Percentiles rank a stretch among this genome's conserved stretches.
phyloP scores from a whole-genome alignment of 371 early-diverging fungal genomes.

The Rhizopus microsporus region DNA sequence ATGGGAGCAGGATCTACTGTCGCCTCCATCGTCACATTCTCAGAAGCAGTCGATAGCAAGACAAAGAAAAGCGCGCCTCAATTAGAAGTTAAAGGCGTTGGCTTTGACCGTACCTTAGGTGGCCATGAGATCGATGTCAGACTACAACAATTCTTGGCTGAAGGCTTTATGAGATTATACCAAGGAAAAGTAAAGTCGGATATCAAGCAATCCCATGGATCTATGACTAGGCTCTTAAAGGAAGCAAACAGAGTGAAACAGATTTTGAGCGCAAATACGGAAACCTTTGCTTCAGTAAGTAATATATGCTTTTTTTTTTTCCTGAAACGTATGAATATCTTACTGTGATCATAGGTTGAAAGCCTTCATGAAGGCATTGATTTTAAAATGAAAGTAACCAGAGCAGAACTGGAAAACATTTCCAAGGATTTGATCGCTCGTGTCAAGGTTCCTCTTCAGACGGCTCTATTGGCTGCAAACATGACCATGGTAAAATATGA shows the following conservation, averaged over 20 bases:
- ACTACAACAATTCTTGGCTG: slow-evolving; percentile 75
- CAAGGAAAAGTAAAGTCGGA: slow-evolving; percentile 40
- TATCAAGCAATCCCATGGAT: slow-evolving; percentile 63
- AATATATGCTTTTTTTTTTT: too few species aligned
- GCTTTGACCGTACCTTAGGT: slow-evolving; percentile 85
- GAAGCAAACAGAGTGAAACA: slow-evolving; percentile 95
- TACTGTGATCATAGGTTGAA: slow-evolving; percentile 65
- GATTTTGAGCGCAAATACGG: slow-evolving; percentile 92
- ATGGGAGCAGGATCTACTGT: slow-evolving; percentile 96
- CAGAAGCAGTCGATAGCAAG: slow-evolving; percentile 66
- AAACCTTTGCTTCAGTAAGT: slow-evolving; percentile 79
- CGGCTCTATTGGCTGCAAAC: slow-evolving; percentile 67
- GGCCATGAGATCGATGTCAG: slow-evolving; percentile 86
- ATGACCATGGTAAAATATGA: slow-evolving; percentile 59
- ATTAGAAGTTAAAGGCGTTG: slow-evolving; percentile 80
- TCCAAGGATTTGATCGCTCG: slow-evolving; percentile 70
- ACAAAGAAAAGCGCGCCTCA: slow-evolving; percentile 61
- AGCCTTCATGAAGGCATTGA: slow-evolving; percentile 85
- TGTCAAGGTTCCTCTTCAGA: slow-evolving; percentile 72
- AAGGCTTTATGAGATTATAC: slow-evolving; percentile 66
- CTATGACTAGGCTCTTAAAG: slow-evolving; percentile 86
- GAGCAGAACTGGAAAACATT: slow-evolving; percentile 74
- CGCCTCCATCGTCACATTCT: slow-evolving; percentile 84
- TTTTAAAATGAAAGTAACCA: slow-evolving; percentile 76
- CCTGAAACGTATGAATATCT: background rate